Evolutionary conservation across 805 yeast genomes (phyloP), one percentile per base, ranked within the genome.

Genomic region (Sugiyamaella smithiae): DNA sequence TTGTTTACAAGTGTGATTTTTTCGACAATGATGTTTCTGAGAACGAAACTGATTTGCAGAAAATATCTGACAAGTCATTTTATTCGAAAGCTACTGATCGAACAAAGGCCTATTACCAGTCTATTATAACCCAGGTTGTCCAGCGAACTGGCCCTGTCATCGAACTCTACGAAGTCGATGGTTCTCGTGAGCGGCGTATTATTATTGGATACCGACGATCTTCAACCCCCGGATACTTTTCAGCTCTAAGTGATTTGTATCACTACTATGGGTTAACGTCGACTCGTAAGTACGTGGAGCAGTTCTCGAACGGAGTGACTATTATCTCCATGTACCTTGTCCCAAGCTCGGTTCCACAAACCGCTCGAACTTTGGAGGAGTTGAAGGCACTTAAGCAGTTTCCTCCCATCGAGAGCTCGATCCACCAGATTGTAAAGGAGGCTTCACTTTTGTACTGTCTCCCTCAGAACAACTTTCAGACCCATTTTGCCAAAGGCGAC

Each of bases 281-380:
- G 51, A 82, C 93, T 44, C 81, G 97, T 67, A 89, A 89, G 70
- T 93, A 90, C 65, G 89, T 93, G 50, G 99, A 91, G 68, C 93
- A 90, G 66, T 93, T 91, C 66, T 75, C 90, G 57, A 88, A 90
- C 64, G 96, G 96, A 45, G 78, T 84, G 55, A 84, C 96, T 20
- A 77, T 91, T 46, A 80, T 89, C 60, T 89, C 97, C 32, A 78
- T 89, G 74, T 93, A 93, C 68, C 77, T 91, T 62, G 79, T 79
- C 41, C 84, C 87, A 49, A 71, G 78, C 32, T 72, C 78, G 28
- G 82, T 77, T 55, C 67, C 69, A 4, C 66, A 67, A 48, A 69
- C 60, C 22, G 64, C 69, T 14, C 54, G 64, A 41, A 58, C 67
- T 20, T 50, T 59, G 35, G 55, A 59, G 60, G 63, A 61, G 57